Base-by-base conservation (phyloP, 2,329 filamentous ascomycete species). In the Xylaria sp. region DNA sequence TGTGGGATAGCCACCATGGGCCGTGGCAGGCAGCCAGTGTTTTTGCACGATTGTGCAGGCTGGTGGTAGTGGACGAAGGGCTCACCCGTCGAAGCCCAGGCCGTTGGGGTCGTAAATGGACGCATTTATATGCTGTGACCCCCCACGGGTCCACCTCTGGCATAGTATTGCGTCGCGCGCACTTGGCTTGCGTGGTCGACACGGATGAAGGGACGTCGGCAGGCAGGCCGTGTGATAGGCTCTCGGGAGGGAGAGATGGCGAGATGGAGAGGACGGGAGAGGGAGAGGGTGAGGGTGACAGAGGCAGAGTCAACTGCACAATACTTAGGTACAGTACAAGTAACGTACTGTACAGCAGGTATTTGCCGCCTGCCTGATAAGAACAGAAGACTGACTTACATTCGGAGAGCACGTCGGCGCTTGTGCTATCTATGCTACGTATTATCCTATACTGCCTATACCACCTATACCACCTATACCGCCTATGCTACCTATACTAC, bases 121-220 rank as follows among this genome's bases (percentile, higher is more conserved):
- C 63, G 63, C 64, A 64, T 63, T 60, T 66, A 64, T 65, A 67
- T 67, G 68, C 62, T 64, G 66, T 67, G 67, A 68, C 65, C 70
- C 70, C 69, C 70, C 70, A 71, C 66, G 67, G 62, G 64, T 68
- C 69, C 70, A 70, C 67, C 65, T 63, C 66, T 61, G 63, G 51
- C 57, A 60, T 51, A 55, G 55, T 51, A 62, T 60, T 65, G 62
- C 62, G 41, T 63, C 37, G 51, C 57, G 40, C 43, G 33, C 37
- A 49, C 56, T 54, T 53, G 47, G 60, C 65, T 59, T 66, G 62
- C 55, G 52, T 60, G 52, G 62, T 59, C 43, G 46, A 33, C 33
- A 51, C 57, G 62, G 62, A 23, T 48, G 55, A 62, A 60, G 55
- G 59, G 59, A 62, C 31, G 33, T 41, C 53, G 8, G 17, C 25